Evolutionary conservation across 805 yeast species (phyloP).

Genomic region (Deakozyma indianensis): DNA sequence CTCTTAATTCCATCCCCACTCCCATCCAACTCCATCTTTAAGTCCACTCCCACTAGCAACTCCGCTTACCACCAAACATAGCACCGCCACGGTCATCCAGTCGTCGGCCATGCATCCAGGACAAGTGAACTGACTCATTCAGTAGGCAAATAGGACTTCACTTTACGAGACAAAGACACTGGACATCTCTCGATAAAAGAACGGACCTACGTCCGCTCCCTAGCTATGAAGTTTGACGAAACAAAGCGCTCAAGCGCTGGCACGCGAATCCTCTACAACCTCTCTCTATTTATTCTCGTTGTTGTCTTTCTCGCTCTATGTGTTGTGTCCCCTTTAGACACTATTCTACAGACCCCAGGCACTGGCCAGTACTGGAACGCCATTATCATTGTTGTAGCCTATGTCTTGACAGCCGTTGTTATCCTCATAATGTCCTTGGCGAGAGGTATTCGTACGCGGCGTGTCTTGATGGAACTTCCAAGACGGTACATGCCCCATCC

Average conservation of each 20-base stretch:
- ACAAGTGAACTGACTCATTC: too few relatives aligned
- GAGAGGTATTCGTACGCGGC: constrained; percentile 43
- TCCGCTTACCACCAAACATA: too few relatives aligned
- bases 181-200: too few relatives aligned
- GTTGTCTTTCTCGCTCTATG: constrained; percentile 36
- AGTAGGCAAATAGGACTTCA: too few relatives aligned
- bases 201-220: too few relatives aligned
- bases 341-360: constrained; percentile 47
- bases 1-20: too few relatives aligned
- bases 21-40: too few relatives aligned
- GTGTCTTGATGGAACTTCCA: constrained; percentile 63
- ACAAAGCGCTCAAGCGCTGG: not conserved
- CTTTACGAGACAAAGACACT: too few relatives aligned
- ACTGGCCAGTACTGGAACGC: constrained; percentile 61
- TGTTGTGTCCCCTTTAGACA: constrained; percentile 67
- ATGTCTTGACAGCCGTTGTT: constrained; percentile 43
- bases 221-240: not conserved
- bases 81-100: too few relatives aligned
- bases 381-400: constrained; percentile 61
- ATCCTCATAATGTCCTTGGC: constrained; percentile 38
- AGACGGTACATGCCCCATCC: constrained; percentile 55
- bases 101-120: too few relatives aligned
- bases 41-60: too few relatives aligned
- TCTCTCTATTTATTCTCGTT: constrained; percentile 17
- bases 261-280: constrained; percentile 12